phyloP scores from a whole-genome alignment of 1,139 yeast genomes.

The Diutina rugosa region DNA sequence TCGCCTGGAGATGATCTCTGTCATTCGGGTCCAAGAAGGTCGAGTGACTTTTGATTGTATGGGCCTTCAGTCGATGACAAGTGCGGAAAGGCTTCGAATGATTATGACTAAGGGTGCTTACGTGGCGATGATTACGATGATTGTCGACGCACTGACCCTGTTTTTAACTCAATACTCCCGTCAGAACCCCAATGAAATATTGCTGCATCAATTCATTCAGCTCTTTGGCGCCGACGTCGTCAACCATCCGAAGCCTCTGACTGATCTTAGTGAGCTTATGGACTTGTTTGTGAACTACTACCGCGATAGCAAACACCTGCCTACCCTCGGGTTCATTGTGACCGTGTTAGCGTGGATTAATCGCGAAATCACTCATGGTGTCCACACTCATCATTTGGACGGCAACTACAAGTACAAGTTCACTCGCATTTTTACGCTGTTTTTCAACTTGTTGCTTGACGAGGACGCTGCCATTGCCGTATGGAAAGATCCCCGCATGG shows the following conservation, averaged over 20 bases:
- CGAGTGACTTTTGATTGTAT: neutral
- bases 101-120: conserved; percentile 16
- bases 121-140: conserved; percentile 17
- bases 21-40: neutral
- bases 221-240: conserved; percentile 17
- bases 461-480: conserved; percentile 13
- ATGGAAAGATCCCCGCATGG: conserved; percentile 25
- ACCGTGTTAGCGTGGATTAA: neutral
- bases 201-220: neutral
- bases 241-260: conserved; percentile 7
- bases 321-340: neutral
- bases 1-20: conserved; percentile 12
- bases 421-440: conserved; percentile 9
- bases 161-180: conserved; percentile 10
- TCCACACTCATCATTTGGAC: neutral
- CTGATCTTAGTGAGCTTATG: neutral
- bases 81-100: conserved; percentile 4
- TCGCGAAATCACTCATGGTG: neutral
- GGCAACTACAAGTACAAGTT: conserved; percentile 7
- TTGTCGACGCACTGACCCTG: conserved; percentile 21
- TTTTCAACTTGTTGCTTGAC: conserved; percentile 8
- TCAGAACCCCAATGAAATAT: conserved; percentile 3
- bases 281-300: neutral
- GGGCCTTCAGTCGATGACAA: neutral
- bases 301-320: neutral